Base-by-base conservation (phyloP, 495 filamentous ascomycete genomes). In the Trichoderma asperelloides region DNA sequence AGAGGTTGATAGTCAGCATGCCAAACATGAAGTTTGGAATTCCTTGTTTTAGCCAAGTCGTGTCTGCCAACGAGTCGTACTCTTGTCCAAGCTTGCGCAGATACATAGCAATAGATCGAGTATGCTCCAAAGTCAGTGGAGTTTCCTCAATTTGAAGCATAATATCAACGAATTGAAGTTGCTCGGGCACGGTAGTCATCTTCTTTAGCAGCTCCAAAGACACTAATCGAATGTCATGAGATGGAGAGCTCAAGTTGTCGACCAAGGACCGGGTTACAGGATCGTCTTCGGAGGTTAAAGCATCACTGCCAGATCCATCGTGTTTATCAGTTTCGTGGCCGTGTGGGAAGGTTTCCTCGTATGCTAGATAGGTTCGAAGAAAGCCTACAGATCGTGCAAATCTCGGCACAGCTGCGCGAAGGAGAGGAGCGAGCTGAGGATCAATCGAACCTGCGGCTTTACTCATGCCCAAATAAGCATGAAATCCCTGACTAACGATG, bases 11-110 rank as follows among this genome's bases (percentile, higher is more conserved):
- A 4, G 92, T 95, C 65, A 96, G 85, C 70, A 97, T 84, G 51
- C 93, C 94, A 73, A 97, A 97, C 71, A 90, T 88, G 70, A 92
- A 97, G 16, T 87, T 80, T 1, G 93, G 90, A 37, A 97, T 82
- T 7, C 93, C 81, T 69, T 80, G 82, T 39, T 84, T 78, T 71
- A 96, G 80, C 88, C 89, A 92, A 15, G 81, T 82, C 63, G 82
- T 81, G 71, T 69, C 78, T 70, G 63, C 84, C 71, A 75, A 79
- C 74, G 66, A 85, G 72, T 77, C 86, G 90, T 71, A 88, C 70
- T 67, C 84, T 73, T 62, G 86, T 80, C 76, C 77, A 39, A 98
- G 83, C 70, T 89, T 92, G 41, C 95, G 89, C 49, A 96, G 84
- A 66, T 94, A 88, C 82, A 97, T 94, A 9, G 91, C 86, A 21